Evolutionary conservation across 1,284 basidiomycete species (phyloP).

Genomic region (Cystobasidium sp.): DNA sequence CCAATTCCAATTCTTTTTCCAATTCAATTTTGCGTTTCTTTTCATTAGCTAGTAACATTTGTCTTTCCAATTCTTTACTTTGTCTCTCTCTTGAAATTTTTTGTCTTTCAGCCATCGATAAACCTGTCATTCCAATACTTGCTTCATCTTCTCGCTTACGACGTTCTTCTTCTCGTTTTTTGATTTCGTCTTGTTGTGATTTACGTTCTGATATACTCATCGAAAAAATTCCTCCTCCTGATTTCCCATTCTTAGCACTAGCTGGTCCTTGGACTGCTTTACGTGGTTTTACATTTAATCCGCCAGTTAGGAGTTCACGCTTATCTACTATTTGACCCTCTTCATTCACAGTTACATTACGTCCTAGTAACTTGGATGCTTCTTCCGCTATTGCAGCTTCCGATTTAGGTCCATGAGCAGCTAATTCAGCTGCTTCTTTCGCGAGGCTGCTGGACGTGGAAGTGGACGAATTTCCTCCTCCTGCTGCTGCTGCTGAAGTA

Average conservation of each 20-base stretch:
- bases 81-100: slow-evolving; percentile 48
- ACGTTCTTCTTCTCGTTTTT: slow-evolving; percentile 9
- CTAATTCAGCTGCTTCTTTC: slow-evolving; percentile 38
- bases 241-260: slow-evolving; percentile 31
- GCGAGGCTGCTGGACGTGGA: slow-evolving; percentile 23
- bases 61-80: slow-evolving; percentile 50
- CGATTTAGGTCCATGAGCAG: slow-evolving; percentile 53
- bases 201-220: slow-evolving; percentile 62
- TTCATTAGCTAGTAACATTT: slow-evolving; percentile 50
- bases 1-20: slow-evolving; percentile 48
- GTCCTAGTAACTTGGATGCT: slow-evolving; percentile 71
- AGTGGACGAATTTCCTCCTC: not conserved
- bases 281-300: slow-evolving; percentile 72
- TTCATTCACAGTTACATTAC: slow-evolving; percentile 93
- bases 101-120: slow-evolving; percentile 47
- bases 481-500: slow-evolving; percentile 8
- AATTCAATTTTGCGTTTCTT: slow-evolving; percentile 52
- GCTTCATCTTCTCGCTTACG: slow-evolving; percentile 15
- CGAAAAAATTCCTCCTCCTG: slow-evolving; percentile 63
- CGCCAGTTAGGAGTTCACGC: slow-evolving; percentile 84
- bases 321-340: slow-evolving; percentile 97
- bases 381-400: slow-evolving; percentile 71
- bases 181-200: slow-evolving; percentile 20
- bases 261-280: slow-evolving; percentile 43
- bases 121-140: slow-evolving; percentile 40